These are phyloP conservation scores for Penicillium sp. DNA, from an alignment of 2,329 filamentous ascomycete species.

Conservation along the genomic window DNA sequence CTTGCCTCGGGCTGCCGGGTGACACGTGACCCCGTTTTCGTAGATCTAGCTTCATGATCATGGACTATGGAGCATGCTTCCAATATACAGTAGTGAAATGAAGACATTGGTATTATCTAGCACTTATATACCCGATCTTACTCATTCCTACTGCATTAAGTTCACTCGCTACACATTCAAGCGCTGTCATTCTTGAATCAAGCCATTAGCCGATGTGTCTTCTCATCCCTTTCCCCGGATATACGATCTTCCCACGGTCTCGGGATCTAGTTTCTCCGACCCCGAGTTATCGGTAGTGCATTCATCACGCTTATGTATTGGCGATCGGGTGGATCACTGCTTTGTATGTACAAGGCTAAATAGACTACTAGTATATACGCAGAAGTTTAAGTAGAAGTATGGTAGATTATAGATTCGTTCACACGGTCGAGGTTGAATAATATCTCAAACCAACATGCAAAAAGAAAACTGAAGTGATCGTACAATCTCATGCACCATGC, in stretches of 20 bases:
- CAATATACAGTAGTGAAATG: neutral
- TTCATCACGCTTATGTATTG: neutral
- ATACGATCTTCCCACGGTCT: constrained; percentile 2
- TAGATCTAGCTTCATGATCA: neutral
- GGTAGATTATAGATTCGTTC: constrained; percentile 23
- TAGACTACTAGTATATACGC: neutral
- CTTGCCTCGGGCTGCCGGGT: constrained; percentile 2
- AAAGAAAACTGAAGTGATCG: constrained; percentile 32
- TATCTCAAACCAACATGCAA: constrained; percentile 8
- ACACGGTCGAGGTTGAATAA: constrained; percentile 9
- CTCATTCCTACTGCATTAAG: neutral
- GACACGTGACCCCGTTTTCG: constrained; percentile 3
- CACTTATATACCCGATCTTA: neutral
- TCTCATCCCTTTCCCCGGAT: constrained; percentile 1
- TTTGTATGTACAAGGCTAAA: neutral
- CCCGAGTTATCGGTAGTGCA: neutral
- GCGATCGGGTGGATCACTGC: neutral
- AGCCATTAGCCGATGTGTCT: neutral
- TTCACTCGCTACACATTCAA: neutral
- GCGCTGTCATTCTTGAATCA: neutral
- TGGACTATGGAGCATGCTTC: neutral
- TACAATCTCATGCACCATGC: constrained; percentile 35
- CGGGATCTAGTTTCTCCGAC: neutral
- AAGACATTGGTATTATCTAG: neutral
- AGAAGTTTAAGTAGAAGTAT: neutral